These are phyloP conservation scores for Aurinia saxatilis DNA, from an alignment of 345 rosid genomes.

Conservation along the genomic window DNA sequence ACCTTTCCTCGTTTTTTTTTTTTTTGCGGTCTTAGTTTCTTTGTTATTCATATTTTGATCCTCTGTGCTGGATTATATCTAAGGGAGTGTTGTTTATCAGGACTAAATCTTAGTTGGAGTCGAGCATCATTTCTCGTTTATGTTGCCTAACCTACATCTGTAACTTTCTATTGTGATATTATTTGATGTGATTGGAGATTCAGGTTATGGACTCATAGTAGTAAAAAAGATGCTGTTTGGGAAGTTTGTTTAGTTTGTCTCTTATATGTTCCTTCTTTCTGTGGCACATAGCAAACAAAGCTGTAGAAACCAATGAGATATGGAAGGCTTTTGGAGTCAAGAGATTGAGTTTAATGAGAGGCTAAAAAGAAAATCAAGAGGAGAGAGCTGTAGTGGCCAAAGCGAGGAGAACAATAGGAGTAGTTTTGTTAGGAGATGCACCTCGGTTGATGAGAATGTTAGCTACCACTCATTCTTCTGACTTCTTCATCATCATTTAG, in stretches of 20 bases:
- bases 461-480: constrained; percentile 30
- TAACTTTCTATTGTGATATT: too few species aligned
- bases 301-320: constrained; percentile 84
- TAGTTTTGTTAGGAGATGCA: constrained; percentile 31
- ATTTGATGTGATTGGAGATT: neutral
- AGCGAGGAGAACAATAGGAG: constrained; percentile 25
- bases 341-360: constrained; percentile 56
- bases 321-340: constrained; percentile 69
- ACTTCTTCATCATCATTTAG: constrained; percentile 36
- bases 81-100: too few species aligned
- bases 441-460: constrained; percentile 21
- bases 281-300: constrained; percentile 55
- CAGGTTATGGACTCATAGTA: too few species aligned
- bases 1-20: too few species aligned
- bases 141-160: neutral
- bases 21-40: too few species aligned
- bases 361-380: constrained; percentile 42
- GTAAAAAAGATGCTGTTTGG: too few species aligned
- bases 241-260: neutral
- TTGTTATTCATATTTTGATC: too few species aligned
- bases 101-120: too few species aligned
- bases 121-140: neutral
- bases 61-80: too few species aligned
- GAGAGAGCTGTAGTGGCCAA: constrained; percentile 29
- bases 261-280: constrained; percentile 4